These are phyloP conservation scores for Strigomonas galati DNA, from an alignment of 208 protist genomes.

Conservation along the genomic window DNA sequence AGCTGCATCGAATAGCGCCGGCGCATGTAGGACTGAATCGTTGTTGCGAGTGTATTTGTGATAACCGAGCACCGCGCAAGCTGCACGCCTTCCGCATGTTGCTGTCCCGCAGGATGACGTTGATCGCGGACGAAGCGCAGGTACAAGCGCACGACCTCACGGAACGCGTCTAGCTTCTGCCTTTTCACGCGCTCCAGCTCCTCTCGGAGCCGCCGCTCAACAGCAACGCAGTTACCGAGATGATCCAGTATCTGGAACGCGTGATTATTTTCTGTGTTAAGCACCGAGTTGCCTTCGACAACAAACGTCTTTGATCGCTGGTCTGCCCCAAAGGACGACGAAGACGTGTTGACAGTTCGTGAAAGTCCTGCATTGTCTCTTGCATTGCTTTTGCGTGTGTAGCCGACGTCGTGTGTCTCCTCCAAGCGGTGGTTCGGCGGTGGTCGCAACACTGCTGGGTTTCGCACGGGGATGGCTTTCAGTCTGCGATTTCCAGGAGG, in stretches of 20 bases:
- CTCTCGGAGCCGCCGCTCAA: conserved; percentile 57
- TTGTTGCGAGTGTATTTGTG: conserved; percentile 57
- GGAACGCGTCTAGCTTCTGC: conserved; percentile 64
- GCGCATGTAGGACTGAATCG: conserved; percentile 71
- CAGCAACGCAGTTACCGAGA: conserved; percentile 51
- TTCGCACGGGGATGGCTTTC: too few species aligned
- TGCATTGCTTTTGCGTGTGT: too few species aligned
- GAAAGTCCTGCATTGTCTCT: too few species aligned
- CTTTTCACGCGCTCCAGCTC: conserved; percentile 46
- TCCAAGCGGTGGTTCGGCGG: too few species aligned
- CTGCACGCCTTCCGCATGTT: conserved; percentile 3
- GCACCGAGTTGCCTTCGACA: conserved; percentile 76
- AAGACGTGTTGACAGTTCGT: too few species aligned
- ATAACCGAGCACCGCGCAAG: conserved; percentile 75
- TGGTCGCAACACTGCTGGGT: too few species aligned
- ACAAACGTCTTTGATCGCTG: too few species aligned
- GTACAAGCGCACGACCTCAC: conserved; percentile 56
- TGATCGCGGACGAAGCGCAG: conserved; percentile 26
- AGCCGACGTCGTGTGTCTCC: too few species aligned
- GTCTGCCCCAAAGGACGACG: too few species aligned
- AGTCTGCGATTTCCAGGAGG: too few species aligned
- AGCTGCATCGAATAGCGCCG: conserved; percentile 4
- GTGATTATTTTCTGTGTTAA: conserved; percentile 29
- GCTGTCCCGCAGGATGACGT: background rate
- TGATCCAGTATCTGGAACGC: conserved; percentile 47